Percentiles rank a stretch among this genome's conserved stretches.
phyloP scores from a whole-genome alignment of 805 yeast species.

The Scheffersomyces stipitis region DNA sequence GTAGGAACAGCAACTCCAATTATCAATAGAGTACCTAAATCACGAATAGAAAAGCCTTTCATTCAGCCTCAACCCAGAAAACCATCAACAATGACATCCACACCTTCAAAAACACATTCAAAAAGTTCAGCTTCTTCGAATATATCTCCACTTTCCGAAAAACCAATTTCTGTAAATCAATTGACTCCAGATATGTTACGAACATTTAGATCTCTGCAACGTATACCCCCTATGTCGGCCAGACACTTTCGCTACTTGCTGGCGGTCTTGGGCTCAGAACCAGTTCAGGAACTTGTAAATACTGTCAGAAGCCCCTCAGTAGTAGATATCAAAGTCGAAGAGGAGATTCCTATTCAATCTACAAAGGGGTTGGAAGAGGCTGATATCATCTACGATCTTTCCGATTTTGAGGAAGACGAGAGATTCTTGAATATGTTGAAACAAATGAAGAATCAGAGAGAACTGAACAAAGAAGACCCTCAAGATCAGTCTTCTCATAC shows the following conservation, averaged over 20 bases:
- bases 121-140: no score
- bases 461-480: neutral
- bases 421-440: slow-evolving; percentile 14
- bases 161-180: neutral
- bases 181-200: neutral
- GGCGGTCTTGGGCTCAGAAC: slow-evolving; percentile 1
- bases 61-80: neutral
- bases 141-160: slow-evolving; percentile 5
- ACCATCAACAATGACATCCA: no score
- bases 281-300: neutral
- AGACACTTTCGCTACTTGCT: neutral
- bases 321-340: neutral
- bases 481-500: neutral
- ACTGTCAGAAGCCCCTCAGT: neutral
- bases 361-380: slow-evolving; percentile 10
- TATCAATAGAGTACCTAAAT: neutral
- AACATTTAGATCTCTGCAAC: neutral
- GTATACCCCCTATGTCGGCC: slow-evolving; percentile 5
- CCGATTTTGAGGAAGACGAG: slow-evolving; percentile 20
- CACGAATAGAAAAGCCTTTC: no score
- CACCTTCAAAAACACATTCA: no score
- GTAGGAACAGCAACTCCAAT: neutral
- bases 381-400: slow-evolving; percentile 18
- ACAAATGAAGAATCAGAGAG: slow-evolving; percentile 1
- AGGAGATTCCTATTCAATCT: neutral